Percentiles rank a stretch among this genome's conserved stretches.
These are phyloP conservation scores for Rhodosporidiobolus sp. DNA, from an alignment of 768 basidiomycete genomes.

Conservation along the genomic window DNA sequence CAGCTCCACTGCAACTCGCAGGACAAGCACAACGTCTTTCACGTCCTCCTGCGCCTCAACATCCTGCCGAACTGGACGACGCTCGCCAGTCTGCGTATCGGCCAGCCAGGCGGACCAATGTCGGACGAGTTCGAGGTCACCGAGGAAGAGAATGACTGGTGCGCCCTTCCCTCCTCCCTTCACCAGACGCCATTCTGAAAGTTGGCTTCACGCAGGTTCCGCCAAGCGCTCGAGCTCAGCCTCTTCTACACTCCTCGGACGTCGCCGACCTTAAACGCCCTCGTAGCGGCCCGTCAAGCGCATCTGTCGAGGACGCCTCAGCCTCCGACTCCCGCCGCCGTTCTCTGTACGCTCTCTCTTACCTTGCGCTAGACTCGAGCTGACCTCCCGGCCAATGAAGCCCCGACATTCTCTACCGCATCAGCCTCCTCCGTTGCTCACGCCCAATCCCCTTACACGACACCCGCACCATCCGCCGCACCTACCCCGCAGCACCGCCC, in stretches of 20 bases:
- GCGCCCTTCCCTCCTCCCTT: not conserved
- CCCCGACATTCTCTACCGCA: too few species aligned
- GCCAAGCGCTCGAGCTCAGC: constrained; percentile 28
- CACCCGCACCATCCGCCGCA: too few species aligned
- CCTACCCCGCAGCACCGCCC: too few species aligned
- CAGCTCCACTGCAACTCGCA: constrained; percentile 27
- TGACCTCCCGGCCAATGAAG: too few species aligned
- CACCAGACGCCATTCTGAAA: not conserved
- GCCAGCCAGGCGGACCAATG: constrained; percentile 11
- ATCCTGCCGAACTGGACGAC: constrained; percentile 21
- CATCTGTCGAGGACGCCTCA: not conserved
- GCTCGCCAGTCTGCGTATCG: constrained; percentile 6
- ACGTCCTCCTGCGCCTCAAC: constrained; percentile 21
- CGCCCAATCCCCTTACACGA: too few species aligned
- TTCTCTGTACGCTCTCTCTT: not conserved
- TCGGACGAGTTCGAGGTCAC: constrained; percentile 23
- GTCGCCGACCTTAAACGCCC: not conserved
- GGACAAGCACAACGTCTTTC: constrained; percentile 37
- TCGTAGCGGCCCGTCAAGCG: not conserved
- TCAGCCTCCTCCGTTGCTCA: too few species aligned
- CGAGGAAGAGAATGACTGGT: constrained; percentile 34
- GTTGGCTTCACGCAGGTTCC: constrained; percentile 1
- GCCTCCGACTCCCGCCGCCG: not conserved
- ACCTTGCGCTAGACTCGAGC: not conserved
- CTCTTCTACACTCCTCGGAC: constrained; percentile 18